Conservation (phyloP, 495 filamentous ascomycete species). For the Podospora comata region DNA sequence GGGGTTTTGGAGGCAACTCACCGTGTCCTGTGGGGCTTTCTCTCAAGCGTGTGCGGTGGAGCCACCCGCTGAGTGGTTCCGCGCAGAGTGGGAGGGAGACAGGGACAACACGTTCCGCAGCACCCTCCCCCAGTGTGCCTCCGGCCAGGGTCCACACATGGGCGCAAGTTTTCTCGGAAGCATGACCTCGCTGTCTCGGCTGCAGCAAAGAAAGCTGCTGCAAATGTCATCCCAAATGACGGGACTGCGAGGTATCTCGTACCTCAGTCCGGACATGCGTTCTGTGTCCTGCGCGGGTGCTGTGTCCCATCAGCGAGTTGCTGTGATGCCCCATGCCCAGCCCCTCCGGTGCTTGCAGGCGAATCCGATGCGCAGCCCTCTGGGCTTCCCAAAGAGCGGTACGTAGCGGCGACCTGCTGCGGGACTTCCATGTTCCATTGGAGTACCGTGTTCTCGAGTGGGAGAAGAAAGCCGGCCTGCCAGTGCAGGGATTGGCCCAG, state of each 20-base stretch:
- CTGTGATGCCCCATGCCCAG: neutral
- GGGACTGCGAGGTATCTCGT: constrained; percentile 2
- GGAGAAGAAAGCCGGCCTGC: neutral
- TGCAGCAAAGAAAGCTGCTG: constrained; percentile 7
- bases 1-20: constrained; percentile 26
- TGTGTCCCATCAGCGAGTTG: constrained; percentile 8
- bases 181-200: constrained; percentile 20
- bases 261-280: neutral
- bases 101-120: constrained; percentile 3
- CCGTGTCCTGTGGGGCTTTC: constrained; percentile 15
- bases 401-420: neutral
- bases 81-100: constrained; percentile 3
- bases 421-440: neutral
- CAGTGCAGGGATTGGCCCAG: constrained; percentile 10
- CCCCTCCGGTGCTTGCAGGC: neutral
- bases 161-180: constrained; percentile 15
- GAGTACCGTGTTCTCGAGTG: constrained; percentile 3
- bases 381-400: neutral
- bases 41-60: constrained; percentile 1
- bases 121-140: neutral
- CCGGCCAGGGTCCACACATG: constrained; percentile 12
- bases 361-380: neutral
- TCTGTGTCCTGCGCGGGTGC: neutral
- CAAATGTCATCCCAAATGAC: constrained; percentile 18
- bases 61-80: neutral